phyloP scores from a whole-genome alignment of 2,329 filamentous ascomycete species.

The Blastomyces emzantsi region DNA sequence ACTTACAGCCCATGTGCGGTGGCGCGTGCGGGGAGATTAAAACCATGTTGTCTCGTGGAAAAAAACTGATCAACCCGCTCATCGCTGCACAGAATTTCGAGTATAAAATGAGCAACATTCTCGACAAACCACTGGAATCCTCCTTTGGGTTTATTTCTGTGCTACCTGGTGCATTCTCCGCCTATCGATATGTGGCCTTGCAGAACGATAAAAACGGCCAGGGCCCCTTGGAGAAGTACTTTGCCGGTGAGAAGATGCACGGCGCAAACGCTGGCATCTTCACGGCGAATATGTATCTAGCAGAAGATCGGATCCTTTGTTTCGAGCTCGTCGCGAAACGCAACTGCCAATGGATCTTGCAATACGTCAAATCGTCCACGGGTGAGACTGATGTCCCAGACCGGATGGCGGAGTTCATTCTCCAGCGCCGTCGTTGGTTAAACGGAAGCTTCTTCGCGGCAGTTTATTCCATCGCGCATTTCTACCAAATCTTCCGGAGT shows the following conservation, averaged over 20 bases:
- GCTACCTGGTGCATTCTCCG: slow-evolving; percentile 94
- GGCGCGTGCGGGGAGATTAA: slow-evolving; percentile 99
- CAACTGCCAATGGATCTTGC: slow-evolving; percentile 93
- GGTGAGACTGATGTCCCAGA: slow-evolving; percentile 97
- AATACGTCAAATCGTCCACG: slow-evolving; percentile 95
- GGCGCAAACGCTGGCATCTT: slow-evolving; percentile 90
- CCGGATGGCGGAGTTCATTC: slow-evolving; percentile 84
- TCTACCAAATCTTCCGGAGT: slow-evolving; percentile 91
- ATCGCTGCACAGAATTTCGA: slow-evolving; percentile 98
- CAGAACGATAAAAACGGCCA: slow-evolving; percentile 95
- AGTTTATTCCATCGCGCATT: slow-evolving; percentile 88
- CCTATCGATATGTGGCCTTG: slow-evolving; percentile 86
- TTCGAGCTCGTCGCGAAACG: slow-evolving; percentile 89
- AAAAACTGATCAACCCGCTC: slow-evolving; percentile 83
- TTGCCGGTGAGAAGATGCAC: slow-evolving; percentile 92
- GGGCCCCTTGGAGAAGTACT: slow-evolving; percentile 92
- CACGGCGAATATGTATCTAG: slow-evolving; percentile 66
- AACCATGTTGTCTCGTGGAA: slow-evolving; percentile 82
- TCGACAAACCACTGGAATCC: slow-evolving; percentile 95
- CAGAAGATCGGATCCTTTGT: slow-evolving; percentile 44
- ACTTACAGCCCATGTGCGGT: slow-evolving; percentile 93
- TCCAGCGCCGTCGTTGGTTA: slow-evolving; percentile 92
- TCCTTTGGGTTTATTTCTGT: slow-evolving; percentile 98
- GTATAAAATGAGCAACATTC: slow-evolving; percentile 99
- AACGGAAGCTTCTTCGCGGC: slow-evolving; percentile 98